Percentiles rank a stretch among this genome's conserved stretches.
These are phyloP conservation scores for Rhodotorula sp. DNA, from an alignment of 1,284 basidiomycete species.

Conservation along the genomic window DNA sequence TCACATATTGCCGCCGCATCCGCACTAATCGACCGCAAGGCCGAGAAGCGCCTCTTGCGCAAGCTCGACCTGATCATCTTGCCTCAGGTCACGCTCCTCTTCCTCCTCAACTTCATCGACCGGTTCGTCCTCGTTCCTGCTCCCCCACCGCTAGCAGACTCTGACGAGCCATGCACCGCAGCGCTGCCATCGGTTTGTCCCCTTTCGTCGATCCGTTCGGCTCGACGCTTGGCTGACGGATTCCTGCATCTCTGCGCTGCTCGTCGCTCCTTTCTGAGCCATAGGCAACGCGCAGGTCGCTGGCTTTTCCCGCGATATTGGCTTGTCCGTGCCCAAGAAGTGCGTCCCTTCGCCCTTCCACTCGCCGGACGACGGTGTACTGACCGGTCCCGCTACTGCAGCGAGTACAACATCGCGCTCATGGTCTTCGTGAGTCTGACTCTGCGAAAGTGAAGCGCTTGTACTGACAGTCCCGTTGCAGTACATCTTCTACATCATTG, in stretches of 20 bases:
- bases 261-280: too few relatives aligned
- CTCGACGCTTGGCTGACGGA: too few relatives aligned
- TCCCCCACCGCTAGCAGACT: too few relatives aligned
- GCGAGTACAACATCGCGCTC: constrained; percentile 33
- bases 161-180: too few relatives aligned
- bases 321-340: constrained; percentile 24
- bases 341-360: background rate
- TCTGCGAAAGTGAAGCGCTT: too few relatives aligned
- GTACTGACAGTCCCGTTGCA: too few relatives aligned
- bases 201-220: too few relatives aligned
- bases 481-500: constrained; percentile 41
- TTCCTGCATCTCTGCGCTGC: too few relatives aligned
- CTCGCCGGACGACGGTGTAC: too few relatives aligned
- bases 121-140: too few relatives aligned
- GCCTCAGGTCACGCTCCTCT: constrained; percentile 31
- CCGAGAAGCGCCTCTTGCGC: constrained; percentile 33
- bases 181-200: too few relatives aligned
- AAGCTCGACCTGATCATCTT: constrained; percentile 40
- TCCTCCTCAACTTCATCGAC: constrained; percentile 38
- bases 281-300: constrained; percentile 32
- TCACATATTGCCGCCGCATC: background rate
- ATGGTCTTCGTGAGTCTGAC: constrained; percentile 13
- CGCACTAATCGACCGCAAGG: constrained; percentile 12
- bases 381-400: background rate
- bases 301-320: constrained; percentile 35